phyloP scores from a whole-genome alignment of 306 rosid genomes.

The Dicorynia guianensis region DNA sequence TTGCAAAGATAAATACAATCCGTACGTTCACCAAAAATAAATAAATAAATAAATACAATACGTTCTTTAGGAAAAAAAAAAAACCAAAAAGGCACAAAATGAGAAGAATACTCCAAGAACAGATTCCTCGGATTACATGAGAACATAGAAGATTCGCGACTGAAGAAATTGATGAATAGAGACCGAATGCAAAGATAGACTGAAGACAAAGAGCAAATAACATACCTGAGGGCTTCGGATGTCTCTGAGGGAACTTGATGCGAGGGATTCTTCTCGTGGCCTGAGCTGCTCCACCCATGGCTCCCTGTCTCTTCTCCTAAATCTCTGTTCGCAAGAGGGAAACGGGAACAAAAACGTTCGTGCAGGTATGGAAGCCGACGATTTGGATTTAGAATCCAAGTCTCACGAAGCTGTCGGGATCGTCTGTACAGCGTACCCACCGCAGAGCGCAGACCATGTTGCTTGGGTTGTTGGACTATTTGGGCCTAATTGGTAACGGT shows the following conservation, averaged over 20 bases:
- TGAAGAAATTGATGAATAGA: neutral
- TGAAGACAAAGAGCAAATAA: neutral
- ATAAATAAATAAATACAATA: no score
- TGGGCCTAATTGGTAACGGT: no score
- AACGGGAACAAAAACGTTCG: neutral
- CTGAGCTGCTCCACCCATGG: constrained; percentile 64
- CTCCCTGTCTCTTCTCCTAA: neutral
- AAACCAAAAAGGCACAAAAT: neutral
- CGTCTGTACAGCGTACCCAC: no score
- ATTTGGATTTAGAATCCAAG: neutral
- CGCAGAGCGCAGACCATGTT: no score
- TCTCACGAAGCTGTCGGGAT: neutral
- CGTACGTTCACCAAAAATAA: no score
- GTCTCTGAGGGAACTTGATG: constrained; percentile 77
- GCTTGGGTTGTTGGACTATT: no score
- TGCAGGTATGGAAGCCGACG: neutral
- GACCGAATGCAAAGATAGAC: neutral
- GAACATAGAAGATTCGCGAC: neutral
- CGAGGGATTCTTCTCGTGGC: constrained; percentile 75
- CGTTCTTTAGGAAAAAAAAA: neutral
- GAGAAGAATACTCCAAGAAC: neutral
- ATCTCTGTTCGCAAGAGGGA: neutral
- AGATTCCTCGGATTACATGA: neutral
- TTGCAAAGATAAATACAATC: no score
- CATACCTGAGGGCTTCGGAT: constrained; percentile 53